Base-by-base conservation (phyloP, 106 monocot genomes). In the Allium sativum region DNA sequence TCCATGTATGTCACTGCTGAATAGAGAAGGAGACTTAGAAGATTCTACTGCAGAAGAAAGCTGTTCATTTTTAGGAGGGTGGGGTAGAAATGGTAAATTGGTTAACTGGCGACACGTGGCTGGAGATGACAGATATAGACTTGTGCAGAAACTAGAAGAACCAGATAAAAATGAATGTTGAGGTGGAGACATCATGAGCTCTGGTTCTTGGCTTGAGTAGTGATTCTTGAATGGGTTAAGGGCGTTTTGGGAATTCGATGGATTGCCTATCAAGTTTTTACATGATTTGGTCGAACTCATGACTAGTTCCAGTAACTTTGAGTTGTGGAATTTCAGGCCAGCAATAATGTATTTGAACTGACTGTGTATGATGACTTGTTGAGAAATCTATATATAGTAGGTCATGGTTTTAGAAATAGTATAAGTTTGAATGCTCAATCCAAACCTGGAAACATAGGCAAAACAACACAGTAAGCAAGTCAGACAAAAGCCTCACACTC, bases 131-230 rank as follows among this genome's bases (percentile, higher is more conserved):
- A 81, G 82, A 68, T 71, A 89, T 18, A 86, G 67, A 20, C 76
- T 84, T 21, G 89, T 70, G 65, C 89, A 95, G 65, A 90, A 86
- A 31, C 74, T 84, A 18, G 89, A 94, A 40, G 83, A 78, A 44
- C 72, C 58, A 64, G 82, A 90, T 70, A 74, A 82, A 18, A 55
- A 70, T 47, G 78, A 77, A 68, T 63, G 31, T 62, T 74, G 77
- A 18, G 70, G 58, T 64, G 69, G 80, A 58, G 83, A 62, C 5
- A 15, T 21, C 61, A 59, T 65, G 73, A 81, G 59, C 22, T 75
- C 74, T 68, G 74, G 59, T 18, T 76, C 76, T 12, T 52, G 44
- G 12, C 42, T 65, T 42, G 59, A 56, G 67, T 31, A 31, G 31
- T 31, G 31, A 31, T 31, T 31, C 55, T 68, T 61, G 55, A 65